Evolutionary conservation across 2,329 filamentous ascomycete species (phyloP).

Genomic region (Aspergillus ochraceus): DNA sequence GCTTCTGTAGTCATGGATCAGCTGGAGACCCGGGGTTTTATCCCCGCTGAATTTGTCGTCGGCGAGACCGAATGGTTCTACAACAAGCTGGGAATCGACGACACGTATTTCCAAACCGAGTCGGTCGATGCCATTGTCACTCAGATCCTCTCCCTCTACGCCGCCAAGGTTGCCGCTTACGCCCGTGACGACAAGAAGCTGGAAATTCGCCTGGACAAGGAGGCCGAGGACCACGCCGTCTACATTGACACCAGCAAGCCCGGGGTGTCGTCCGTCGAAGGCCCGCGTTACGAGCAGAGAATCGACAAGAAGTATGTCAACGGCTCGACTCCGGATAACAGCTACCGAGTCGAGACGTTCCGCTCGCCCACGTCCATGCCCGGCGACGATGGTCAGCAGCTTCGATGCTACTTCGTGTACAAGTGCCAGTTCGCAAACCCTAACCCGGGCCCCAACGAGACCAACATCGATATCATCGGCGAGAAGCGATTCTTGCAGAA

Average conservation of each 20-base stretch:
- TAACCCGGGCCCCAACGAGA: conserved; percentile 73
- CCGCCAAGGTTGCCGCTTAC: conserved; percentile 92
- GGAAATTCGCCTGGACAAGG: conserved; percentile 94
- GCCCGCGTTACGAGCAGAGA: conserved; percentile 89
- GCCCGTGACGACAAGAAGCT: conserved; percentile 90
- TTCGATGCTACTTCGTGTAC: conserved; percentile 99
- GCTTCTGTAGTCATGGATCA: conserved; percentile 68
- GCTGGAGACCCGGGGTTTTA: conserved; percentile 78
- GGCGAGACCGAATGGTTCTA: conserved; percentile 96
- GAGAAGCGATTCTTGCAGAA: conserved; percentile 95
- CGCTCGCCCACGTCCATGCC: conserved; percentile 82
- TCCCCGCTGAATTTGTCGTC: conserved; percentile 79
- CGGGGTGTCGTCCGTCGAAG: conserved; percentile 71
- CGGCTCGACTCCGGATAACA: conserved; percentile 66
- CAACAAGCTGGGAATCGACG: conserved; percentile 93
- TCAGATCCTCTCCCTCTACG: conserved; percentile 94
- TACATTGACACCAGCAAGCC: conserved; percentile 98
- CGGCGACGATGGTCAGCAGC: conserved; percentile 71
- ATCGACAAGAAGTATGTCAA: conserved; percentile 96
- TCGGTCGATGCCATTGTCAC: conserved; percentile 81
- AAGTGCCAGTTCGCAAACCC: conserved; percentile 85
- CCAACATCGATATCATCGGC: conserved; percentile 84
- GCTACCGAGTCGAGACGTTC: conserved; percentile 96
- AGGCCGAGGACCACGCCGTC: conserved; percentile 89
- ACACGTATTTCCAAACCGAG: conserved; percentile 96